A percentile compares a stretch with the other conserved stretches of the same genome.
Evolutionary conservation across 768 basidiomycete genomes (phyloP).

Genomic region (Phanerochaete carnosa): DNA sequence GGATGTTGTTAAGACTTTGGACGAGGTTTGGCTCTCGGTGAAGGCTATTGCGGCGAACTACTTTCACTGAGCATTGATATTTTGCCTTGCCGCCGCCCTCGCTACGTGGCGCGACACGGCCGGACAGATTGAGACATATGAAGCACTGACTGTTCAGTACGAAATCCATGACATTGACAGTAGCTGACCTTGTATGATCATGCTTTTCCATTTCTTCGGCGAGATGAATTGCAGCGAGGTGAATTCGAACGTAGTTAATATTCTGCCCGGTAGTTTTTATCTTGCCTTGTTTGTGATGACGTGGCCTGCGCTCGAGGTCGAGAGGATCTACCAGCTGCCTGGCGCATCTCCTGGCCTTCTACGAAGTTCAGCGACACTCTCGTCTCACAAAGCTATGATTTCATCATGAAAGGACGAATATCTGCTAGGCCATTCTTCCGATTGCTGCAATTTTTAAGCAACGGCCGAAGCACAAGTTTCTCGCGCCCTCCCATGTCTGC

Average conservation of each 20-base stretch:
- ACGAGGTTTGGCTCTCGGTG: constrained; percentile 17
- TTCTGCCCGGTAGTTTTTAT: too few relatives aligned
- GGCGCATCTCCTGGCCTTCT: too few relatives aligned
- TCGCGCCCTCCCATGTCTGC: too few relatives aligned
- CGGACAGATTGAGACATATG: not conserved
- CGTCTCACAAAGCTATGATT: too few relatives aligned
- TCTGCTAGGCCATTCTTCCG: too few relatives aligned
- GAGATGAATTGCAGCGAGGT: not conserved
- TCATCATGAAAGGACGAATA: too few relatives aligned
- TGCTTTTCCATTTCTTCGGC: not conserved
- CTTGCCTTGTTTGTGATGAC: too few relatives aligned
- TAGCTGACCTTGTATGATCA: not conserved
- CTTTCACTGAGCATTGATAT: constrained; percentile 1
- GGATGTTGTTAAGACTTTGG: constrained; percentile 15
- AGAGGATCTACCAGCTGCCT: too few relatives aligned
- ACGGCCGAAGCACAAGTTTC: too few relatives aligned
- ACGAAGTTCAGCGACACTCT: too few relatives aligned
- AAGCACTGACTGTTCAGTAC: not conserved
- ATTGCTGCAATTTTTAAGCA: too few relatives aligned
- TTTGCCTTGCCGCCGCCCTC: not conserved
- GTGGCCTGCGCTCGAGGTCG: too few relatives aligned
- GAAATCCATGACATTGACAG: not conserved
- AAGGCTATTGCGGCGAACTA: constrained; percentile 13
- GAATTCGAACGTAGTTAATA: not conserved
- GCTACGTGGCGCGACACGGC: not conserved